Evolutionary conservation across 805 yeast genomes (phyloP), one percentile per base, ranked within the genome.

Genomic region (Blastobotrys muscicola): DNA sequence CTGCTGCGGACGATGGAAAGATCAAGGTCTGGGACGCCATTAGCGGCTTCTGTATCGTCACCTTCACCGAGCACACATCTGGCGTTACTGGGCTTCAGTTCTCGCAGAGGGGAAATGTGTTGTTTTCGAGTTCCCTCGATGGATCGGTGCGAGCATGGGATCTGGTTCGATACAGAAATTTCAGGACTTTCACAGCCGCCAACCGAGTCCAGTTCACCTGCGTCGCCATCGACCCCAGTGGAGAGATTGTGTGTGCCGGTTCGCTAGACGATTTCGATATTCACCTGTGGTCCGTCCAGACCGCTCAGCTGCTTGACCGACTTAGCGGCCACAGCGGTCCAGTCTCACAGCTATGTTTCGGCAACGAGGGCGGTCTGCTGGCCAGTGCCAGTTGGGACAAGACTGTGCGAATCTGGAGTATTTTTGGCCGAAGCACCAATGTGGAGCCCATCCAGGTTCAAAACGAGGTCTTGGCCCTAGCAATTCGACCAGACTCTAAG

Each of bases 131-230:
- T 1, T 90, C 97, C 0, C 67, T 89, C 47, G 98, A 92, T 66
- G 98, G 98, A 46, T 92, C 98, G 0, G 87, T 92, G 8, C 74
- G 97, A 54, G 98, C 98, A 0, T 92, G 95, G 95, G 98, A 92
- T 69, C 69, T 92, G 49, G 74, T 89, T 32, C 72, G 98, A 54
- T 92, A 82, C 62, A 77, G 98, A 60, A 92, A 92, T 59, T 92
- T 92, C 69, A 74, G 97, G 54, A 86, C 95, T 0, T 89, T 90
- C 60, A 87, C 97, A 0, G 92, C 97, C 0, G 78, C 95, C 2
- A 81, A 80, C 51, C 72, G 97, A 54, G 69, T 89, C 23, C 96
- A 87, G 58, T 92, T 90, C 64, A 80, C 79, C 41, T 76, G 86
- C 42, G 66, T 92, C 47, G 97, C 97, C 0, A 95, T 87, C 36